Percentiles rank a stretch among this genome's conserved stretches.
Evolutionary conservation across 2,329 filamentous ascomycete genomes (phyloP).

Genomic region (Pseudogymnoascus sp.): DNA sequence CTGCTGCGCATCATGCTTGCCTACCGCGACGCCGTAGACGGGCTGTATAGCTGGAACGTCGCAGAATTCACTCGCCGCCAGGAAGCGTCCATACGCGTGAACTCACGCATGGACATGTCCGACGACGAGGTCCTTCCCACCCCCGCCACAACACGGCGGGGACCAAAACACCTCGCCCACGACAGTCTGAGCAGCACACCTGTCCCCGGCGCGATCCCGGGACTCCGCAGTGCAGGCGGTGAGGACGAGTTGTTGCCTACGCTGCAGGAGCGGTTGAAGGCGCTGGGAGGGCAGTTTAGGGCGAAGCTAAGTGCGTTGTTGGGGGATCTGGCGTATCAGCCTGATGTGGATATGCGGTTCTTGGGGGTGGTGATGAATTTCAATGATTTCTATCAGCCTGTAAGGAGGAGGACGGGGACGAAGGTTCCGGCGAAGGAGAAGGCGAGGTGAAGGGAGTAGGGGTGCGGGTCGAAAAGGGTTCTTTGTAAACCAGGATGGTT

Average conservation of each 20-base stretch:
- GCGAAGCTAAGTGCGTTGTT: conserved; percentile 72
- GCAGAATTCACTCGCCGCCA: conserved; percentile 91
- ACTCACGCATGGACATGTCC: conserved; percentile 42
- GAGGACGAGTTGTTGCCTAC: conserved; percentile 65
- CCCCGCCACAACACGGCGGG: conserved; percentile 27
- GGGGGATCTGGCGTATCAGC: conserved; percentile 86
- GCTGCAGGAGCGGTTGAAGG: conserved; percentile 65
- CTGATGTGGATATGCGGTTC: conserved; percentile 92
- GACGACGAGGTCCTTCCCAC: conserved; percentile 25
- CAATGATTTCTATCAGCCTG: conserved; percentile 88
- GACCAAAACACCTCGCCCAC: conserved; percentile 18
- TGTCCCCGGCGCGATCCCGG: conserved; percentile 26
- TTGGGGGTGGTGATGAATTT: conserved; percentile 98
- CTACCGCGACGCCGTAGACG: conserved; percentile 90
- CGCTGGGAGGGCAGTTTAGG: conserved; percentile 70
- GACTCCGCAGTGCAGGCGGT: conserved; percentile 27
- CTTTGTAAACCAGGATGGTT: background rate
- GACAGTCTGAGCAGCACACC: conserved; percentile 12
- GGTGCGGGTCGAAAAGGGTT: background rate
- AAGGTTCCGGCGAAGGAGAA: background rate
- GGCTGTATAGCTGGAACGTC: conserved; percentile 89
- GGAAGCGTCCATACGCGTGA: conserved; percentile 69
- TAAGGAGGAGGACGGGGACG: conserved; percentile 45
- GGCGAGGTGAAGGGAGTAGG: background rate
- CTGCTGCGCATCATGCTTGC: conserved; percentile 88